A percentile compares a stretch with the other conserved stretches of the same genome.
Conservation (phyloP, 78 protist genomes). For the Kipferlia bialata region DNA sequence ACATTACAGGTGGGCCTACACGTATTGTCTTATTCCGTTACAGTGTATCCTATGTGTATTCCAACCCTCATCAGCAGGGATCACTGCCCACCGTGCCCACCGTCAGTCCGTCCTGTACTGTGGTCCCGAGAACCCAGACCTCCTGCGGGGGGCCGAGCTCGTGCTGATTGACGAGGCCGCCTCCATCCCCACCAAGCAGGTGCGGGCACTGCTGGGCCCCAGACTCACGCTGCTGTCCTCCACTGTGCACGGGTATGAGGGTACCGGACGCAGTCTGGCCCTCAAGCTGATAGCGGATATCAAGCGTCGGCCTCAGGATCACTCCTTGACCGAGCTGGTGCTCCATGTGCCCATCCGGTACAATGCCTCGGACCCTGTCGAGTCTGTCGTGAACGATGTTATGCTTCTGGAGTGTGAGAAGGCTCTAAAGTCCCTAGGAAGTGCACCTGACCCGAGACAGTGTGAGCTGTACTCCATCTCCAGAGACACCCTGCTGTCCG, state of each 20-base stretch:
- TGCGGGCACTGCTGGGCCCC: conserved; percentile 57
- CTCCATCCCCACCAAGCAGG: conserved; percentile 74
- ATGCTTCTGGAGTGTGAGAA: neutral
- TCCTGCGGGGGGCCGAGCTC: conserved; percentile 45
- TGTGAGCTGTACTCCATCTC: conserved; percentile 85
- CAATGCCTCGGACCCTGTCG: conserved; percentile 48
- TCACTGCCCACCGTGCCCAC: no score
- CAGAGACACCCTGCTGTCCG: conserved; percentile 93
- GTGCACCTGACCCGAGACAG: conserved; percentile 49
- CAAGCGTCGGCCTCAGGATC: neutral
- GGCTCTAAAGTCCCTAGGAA: neutral
- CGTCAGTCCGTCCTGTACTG: no score
- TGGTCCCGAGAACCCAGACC: no score
- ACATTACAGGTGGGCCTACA: neutral
- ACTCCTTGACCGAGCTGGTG: conserved; percentile 46
- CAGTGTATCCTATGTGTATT: no score
- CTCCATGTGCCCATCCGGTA: conserved; percentile 90
- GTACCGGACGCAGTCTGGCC: conserved; percentile 96
- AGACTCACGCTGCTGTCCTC: conserved; percentile 64
- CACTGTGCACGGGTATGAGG: conserved; percentile 85
- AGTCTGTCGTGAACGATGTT: conserved; percentile 12
- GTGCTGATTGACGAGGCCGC: conserved; percentile 99
- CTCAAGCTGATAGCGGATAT: conserved; percentile 79
- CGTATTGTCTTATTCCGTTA: no score
- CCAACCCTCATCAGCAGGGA: no score